Percentiles rank a stretch among this genome's conserved stretches.
Evolutionary conservation across 345 rosid genomes (phyloP).

Genomic region (Jatropha curcas): DNA sequence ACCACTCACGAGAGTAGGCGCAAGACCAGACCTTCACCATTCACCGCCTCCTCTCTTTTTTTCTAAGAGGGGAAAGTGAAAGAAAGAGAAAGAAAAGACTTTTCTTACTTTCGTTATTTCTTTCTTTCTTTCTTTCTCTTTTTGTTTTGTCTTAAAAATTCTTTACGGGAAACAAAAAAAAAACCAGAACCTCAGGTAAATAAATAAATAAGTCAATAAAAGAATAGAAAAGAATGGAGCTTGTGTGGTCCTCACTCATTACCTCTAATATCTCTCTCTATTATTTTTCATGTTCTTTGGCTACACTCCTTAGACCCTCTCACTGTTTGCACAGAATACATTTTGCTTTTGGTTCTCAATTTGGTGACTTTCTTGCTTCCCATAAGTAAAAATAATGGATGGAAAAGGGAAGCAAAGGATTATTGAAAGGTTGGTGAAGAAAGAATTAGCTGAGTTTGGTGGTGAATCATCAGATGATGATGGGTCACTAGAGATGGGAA

Average conservation of each 20-base stretch:
- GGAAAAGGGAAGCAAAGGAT: conserved; percentile 28
- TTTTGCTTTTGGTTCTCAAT: neutral
- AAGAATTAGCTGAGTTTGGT: conserved; percentile 19
- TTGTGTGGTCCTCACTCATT: conserved; percentile 43
- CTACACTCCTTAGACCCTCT: neutral
- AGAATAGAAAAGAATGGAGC: conserved; percentile 15
- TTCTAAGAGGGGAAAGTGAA: neutral
- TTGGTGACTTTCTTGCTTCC: neutral
- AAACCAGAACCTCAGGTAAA: conserved; percentile 4
- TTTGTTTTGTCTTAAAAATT: neutral
- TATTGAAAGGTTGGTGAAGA: conserved; percentile 26
- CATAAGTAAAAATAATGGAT: conserved; percentile 28
- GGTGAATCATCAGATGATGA: conserved; percentile 27
- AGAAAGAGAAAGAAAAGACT: neutral
- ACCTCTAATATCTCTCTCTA: neutral
- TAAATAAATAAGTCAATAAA: neutral
- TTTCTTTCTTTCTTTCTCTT: neutral
- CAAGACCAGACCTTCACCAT: neutral
- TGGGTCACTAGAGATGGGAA: conserved; percentile 11
- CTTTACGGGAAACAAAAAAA: conserved; percentile 10
- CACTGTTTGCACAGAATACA: neutral
- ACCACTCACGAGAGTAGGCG: neutral
- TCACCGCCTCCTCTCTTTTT: neutral
- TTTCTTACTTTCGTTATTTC: too few relatives aligned
- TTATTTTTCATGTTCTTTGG: neutral